Evolutionary conservation across 176 grass and related monocot species (phyloP).

Genomic region (Calamus simplicifolius): DNA sequence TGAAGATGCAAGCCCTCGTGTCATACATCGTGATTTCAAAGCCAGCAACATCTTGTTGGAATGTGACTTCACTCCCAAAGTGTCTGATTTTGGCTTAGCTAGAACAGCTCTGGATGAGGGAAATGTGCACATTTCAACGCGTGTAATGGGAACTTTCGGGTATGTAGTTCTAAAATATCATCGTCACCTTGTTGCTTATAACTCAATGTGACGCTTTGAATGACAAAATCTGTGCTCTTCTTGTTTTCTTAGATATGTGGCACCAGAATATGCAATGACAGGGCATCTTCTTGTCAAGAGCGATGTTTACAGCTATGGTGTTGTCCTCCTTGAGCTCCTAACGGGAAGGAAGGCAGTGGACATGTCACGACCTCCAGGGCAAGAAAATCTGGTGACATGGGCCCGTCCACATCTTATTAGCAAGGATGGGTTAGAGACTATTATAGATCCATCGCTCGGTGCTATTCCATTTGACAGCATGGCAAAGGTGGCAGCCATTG

Average conservation of each 20-base stretch:
- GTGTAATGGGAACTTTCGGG: constrained; percentile 20
- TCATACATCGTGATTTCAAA: constrained; percentile 23
- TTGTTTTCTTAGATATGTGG: constrained; percentile 4
- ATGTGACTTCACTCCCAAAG: constrained; percentile 14
- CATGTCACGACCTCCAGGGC: constrained; percentile 8
- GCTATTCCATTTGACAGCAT: neutral
- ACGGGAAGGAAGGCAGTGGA: constrained; percentile 11
- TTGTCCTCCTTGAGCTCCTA: constrained; percentile 16
- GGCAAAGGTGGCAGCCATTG: constrained; percentile 11
- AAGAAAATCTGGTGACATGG: constrained; percentile 19
- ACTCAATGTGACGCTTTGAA: neutral
- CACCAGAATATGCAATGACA: constrained; percentile 21
- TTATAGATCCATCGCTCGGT: constrained; percentile 2
- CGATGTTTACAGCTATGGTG: constrained; percentile 15
- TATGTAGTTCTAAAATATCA: neutral
- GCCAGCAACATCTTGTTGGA: constrained; percentile 16
- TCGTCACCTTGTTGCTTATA: neutral
- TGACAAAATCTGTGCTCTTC: neutral
- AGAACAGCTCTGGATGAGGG: constrained; percentile 11
- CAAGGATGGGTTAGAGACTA: neutral
- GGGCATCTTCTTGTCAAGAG: constrained; percentile 22
- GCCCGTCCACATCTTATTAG: constrained; percentile 12
- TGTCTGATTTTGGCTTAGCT: constrained; percentile 22
- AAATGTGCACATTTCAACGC: constrained; percentile 12
- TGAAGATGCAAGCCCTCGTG: constrained; percentile 13